phyloP scores from a whole-genome alignment of 192 early-diverging fungal species.

The Backusella tuberculispora region DNA sequence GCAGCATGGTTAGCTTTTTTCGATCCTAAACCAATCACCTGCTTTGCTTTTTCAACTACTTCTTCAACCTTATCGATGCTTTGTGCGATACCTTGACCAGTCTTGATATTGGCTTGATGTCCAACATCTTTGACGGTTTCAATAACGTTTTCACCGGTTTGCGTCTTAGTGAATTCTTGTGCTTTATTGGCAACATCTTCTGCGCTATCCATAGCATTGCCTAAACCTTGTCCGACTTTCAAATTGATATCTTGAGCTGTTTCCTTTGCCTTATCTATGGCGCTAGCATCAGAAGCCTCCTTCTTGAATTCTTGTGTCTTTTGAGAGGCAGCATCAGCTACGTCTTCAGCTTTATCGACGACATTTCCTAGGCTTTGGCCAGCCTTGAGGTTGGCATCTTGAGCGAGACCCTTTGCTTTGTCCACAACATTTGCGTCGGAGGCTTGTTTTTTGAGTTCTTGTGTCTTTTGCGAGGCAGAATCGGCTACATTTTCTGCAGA shows the following conservation, averaged over 20 bases:
- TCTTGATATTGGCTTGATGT: conserved; percentile 27
- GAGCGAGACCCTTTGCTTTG: conserved; percentile 4
- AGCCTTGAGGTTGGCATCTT: conserved; percentile 15
- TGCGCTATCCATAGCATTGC: background rate
- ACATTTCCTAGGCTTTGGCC: background rate
- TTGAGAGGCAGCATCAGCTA: background rate
- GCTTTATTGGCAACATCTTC: background rate
- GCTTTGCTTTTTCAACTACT: conserved; percentile 32
- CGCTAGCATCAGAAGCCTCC: background rate
- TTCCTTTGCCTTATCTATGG: conserved; percentile 17
- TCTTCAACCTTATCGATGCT: conserved; percentile 30
- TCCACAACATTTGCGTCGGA: background rate
- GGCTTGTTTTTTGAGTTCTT: conserved; percentile 22
- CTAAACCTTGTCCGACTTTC: conserved; percentile 3
- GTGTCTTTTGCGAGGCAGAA: conserved; percentile 21
- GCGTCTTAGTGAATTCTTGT: background rate
- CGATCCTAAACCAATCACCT: conserved; percentile 26
- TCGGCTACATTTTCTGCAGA: background rate
- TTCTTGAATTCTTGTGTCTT: conserved; percentile 24
- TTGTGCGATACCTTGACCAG: conserved; percentile 31
- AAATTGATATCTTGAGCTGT: conserved; percentile 11
- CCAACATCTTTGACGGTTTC: conserved; percentile 21
- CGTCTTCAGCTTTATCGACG: background rate
- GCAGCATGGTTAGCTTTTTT: conserved; percentile 21
- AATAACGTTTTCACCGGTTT: background rate